Conservation (phyloP, 2,329 filamentous ascomycete genomes). For the Fusarium sp. region DNA sequence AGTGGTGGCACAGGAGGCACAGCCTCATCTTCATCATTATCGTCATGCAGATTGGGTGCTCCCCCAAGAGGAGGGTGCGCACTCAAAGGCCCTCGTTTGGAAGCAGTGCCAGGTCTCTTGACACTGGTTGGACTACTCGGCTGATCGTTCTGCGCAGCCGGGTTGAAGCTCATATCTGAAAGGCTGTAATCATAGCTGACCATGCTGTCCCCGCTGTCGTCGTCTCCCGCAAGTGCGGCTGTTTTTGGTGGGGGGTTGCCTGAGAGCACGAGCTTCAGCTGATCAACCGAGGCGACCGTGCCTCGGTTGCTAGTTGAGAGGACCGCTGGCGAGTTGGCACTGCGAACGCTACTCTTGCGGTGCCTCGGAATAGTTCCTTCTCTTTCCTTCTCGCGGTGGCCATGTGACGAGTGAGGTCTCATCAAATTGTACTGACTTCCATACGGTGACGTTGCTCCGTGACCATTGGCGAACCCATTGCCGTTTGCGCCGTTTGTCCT, state of each 20-base stretch:
- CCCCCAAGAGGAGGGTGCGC: slow-evolving; percentile 57
- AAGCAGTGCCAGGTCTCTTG: slow-evolving; percentile 52
- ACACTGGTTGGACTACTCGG: slow-evolving; percentile 48
- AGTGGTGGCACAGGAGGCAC: slow-evolving; percentile 70
- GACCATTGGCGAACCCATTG: slow-evolving; percentile 47
- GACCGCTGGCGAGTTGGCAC: slow-evolving; percentile 60
- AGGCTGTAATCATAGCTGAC: slow-evolving; percentile 75
- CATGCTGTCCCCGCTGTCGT: slow-evolving; percentile 74
- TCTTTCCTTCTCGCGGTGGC: slow-evolving; percentile 50
- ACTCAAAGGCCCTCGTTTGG: slow-evolving; percentile 56
- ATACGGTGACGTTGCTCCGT: slow-evolving; percentile 59
- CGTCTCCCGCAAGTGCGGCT: slow-evolving; percentile 55
- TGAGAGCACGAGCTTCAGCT: slow-evolving; percentile 71
- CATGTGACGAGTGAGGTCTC: slow-evolving; percentile 61
- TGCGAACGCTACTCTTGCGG: slow-evolving; percentile 67
- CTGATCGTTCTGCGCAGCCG: slow-evolving; percentile 48
- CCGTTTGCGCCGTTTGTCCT: slow-evolving; percentile 59
- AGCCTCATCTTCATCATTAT: slow-evolving; percentile 50
- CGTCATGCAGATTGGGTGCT: slow-evolving; percentile 46
- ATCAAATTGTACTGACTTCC: slow-evolving; percentile 62
- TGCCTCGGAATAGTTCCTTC: slow-evolving; percentile 55
- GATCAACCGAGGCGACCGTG: slow-evolving; percentile 70
- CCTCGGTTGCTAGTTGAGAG: slow-evolving; percentile 59
- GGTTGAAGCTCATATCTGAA: slow-evolving; percentile 75
- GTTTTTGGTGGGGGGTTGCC: slow-evolving; percentile 60